These are phyloP conservation scores for Meyerozyma sp. DNA, from an alignment of 1,139 yeast species.

Conservation along the genomic window DNA sequence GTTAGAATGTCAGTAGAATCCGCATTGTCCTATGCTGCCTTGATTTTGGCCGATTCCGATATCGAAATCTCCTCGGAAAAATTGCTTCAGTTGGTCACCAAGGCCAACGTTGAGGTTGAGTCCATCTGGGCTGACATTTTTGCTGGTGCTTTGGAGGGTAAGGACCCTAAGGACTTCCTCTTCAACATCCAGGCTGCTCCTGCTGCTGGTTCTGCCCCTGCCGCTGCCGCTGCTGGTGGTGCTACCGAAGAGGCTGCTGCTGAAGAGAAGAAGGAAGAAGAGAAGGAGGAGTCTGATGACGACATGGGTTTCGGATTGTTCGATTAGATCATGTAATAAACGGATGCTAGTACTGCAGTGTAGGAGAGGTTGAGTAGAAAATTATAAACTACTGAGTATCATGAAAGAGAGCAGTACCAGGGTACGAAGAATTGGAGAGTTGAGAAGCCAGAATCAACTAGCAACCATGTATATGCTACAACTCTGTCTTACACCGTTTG, in stretches of 20 bases:
- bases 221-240: conserved; percentile 52
- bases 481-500: too few species aligned
- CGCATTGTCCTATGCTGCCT: conserved; percentile 83
- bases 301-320: conserved; percentile 86
- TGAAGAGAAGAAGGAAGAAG: conserved; percentile 50
- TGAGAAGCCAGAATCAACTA: too few species aligned
- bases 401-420: too few species aligned
- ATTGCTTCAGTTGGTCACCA: conserved; percentile 57
- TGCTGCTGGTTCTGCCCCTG: conserved; percentile 61
- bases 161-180: conserved; percentile 71
- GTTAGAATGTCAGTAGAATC: conserved; percentile 72
- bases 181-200: conserved; percentile 68
- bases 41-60: conserved; percentile 82
- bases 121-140: conserved; percentile 76
- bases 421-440: too few species aligned
- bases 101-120: conserved; percentile 46
- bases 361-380: too few species aligned
- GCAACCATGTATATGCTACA: too few species aligned
- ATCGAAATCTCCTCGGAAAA: conserved; percentile 74
- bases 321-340: conserved; percentile 42
- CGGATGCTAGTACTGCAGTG: neutral
- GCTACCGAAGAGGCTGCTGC: conserved; percentile 54
- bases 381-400: too few species aligned
- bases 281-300: conserved; percentile 60
- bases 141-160: conserved; percentile 76